A percentile compares a stretch with the other conserved stretches of the same genome.
Conservation (phyloP, 306 rosid genomes). For the Inga oerstediana region DNA sequence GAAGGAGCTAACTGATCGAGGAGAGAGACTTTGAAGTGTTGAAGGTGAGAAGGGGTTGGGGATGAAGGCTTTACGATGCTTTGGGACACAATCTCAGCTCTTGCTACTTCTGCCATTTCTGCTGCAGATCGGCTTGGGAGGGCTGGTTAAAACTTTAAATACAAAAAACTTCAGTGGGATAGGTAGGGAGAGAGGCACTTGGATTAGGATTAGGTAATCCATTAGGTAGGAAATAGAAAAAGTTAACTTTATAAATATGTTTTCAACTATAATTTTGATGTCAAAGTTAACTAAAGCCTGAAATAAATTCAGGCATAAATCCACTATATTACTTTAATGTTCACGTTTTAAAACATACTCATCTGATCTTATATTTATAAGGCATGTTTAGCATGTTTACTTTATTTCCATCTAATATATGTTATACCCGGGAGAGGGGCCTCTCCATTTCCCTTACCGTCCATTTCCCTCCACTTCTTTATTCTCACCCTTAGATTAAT, state of each 20-base stretch:
- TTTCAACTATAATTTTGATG: not conserved
- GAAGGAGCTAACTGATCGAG: constrained; percentile 37
- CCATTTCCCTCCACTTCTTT: no score
- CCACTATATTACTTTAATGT: not conserved
- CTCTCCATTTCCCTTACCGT: no score
- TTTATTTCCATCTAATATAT: no score
- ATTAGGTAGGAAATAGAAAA: not conserved
- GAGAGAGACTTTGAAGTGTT: constrained; percentile 30
- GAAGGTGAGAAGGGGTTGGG: constrained; percentile 33
- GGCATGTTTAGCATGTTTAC: no score
- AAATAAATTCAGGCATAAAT: not conserved
- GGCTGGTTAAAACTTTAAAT: not conserved
- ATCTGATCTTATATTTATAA: no score
- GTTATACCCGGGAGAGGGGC: no score
- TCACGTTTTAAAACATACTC: not conserved
- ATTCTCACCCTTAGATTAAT: no score
- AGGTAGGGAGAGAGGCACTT: not conserved
- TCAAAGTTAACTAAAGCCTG: not conserved
- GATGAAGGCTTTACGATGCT: constrained; percentile 28
- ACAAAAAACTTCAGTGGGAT: not conserved
- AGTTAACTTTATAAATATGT: not conserved
- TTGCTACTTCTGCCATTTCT: not conserved
- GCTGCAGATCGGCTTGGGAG: not conserved
- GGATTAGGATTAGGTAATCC: not conserved
- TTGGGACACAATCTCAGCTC: constrained; percentile 23